Percentiles rank a stretch among this genome's conserved stretches.
Evolutionary conservation across 345 rosid species (phyloP).

Genomic region (Brassica carinata): DNA sequence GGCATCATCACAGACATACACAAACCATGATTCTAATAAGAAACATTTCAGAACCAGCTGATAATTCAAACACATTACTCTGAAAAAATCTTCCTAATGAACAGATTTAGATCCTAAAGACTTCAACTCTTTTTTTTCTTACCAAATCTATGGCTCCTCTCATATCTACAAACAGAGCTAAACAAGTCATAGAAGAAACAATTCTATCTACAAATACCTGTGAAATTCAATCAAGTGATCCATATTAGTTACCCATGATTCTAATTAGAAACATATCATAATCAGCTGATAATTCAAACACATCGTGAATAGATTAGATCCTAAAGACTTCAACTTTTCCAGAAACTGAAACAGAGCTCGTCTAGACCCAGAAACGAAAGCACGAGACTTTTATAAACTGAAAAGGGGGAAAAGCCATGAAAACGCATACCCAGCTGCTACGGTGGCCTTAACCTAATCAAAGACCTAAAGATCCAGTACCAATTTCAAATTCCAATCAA

Average conservation of each 20-base stretch:
- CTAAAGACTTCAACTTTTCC: not conserved
- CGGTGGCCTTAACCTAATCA: not conserved
- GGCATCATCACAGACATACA: not conserved
- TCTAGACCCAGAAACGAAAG: slow-evolving; percentile 1
- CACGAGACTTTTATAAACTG: not conserved
- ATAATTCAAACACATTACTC: not conserved
- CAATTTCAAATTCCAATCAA: slow-evolving; percentile 5
- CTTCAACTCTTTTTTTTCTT: too few relatives aligned
- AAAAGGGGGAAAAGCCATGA: not conserved
- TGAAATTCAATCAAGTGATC: too few relatives aligned
- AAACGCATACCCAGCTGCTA: not conserved
- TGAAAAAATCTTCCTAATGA: not conserved
- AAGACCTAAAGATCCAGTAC: not conserved
- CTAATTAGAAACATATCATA: not conserved
- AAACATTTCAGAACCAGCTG: not conserved
- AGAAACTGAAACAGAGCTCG: not conserved
- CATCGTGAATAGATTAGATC: not conserved
- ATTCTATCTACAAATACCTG: too few relatives aligned
- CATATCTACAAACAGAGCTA: too few relatives aligned
- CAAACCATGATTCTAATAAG: not conserved
- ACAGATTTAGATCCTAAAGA: too few relatives aligned
- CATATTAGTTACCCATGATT: not conserved
- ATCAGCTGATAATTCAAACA: not conserved
- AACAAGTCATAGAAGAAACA: too few relatives aligned
- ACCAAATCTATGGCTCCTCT: too few relatives aligned